These are phyloP conservation scores for Heterobasidion parviporum DNA, from an alignment of 1,284 basidiomycete genomes.

Conservation along the genomic window DNA sequence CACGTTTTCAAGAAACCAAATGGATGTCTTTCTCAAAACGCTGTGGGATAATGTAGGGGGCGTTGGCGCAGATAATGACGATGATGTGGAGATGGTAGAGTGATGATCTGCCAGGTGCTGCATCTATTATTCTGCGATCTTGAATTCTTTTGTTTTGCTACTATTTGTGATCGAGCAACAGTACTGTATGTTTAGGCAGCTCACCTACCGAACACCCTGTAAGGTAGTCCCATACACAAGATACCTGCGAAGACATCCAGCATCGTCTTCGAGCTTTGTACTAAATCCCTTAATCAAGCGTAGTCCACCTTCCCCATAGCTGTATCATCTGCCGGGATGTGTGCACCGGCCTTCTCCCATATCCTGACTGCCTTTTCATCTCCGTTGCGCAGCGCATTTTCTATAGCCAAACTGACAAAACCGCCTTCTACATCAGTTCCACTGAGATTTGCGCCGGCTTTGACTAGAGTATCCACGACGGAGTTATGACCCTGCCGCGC, in stretches of 20 bases:
- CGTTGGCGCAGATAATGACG: conserved; percentile 18
- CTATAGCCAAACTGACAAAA: conserved; percentile 43
- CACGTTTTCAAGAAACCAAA: conserved; percentile 57
- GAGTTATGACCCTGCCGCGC: conserved; percentile 55
- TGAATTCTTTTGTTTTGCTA: conserved; percentile 1
- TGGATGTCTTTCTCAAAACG: conserved; percentile 54
- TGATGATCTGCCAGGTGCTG: conserved; percentile 1
- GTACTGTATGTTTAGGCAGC: not conserved
- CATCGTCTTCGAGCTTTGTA: no score
- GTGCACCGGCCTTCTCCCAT: conserved; percentile 42
- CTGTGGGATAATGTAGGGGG: conserved; percentile 41
- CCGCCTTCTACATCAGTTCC: conserved; percentile 51
- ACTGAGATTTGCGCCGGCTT: conserved; percentile 67
- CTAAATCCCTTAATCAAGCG: no score
- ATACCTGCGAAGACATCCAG: no score
- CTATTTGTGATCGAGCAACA: not conserved
- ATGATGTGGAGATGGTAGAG: conserved; percentile 25
- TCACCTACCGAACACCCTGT: no score
- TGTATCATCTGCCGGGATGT: not conserved
- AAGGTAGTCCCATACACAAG: no score
- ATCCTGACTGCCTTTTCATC: conserved; percentile 37
- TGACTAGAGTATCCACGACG: conserved; percentile 63
- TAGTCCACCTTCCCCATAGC: no score
- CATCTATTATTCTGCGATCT: conserved; percentile 5
- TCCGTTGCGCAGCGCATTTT: conserved; percentile 31